phyloP scores from a whole-genome alignment of 2,329 filamentous ascomycete species.

The Didymella exigua region DNA sequence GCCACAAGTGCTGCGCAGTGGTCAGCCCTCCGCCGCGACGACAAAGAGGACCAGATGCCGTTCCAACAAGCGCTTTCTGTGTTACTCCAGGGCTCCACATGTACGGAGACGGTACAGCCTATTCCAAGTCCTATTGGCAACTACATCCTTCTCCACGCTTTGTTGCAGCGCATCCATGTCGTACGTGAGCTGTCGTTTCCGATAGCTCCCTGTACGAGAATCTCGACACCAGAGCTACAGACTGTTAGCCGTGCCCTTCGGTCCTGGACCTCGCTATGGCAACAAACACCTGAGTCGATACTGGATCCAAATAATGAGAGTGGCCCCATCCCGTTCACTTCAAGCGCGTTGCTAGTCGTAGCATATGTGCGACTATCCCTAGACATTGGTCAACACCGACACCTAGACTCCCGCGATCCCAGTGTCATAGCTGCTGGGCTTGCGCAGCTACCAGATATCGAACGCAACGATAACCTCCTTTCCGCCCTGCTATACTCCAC shows the following conservation, averaged over 20 bases:
- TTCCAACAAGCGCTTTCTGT: constrained; percentile 37
- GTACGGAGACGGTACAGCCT: constrained; percentile 27
- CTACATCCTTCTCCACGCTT: constrained; percentile 39
- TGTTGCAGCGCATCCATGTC: constrained; percentile 38
- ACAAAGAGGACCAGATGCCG: constrained; percentile 32
- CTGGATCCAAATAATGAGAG: constrained; percentile 46
- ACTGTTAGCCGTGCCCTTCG: constrained; percentile 36
- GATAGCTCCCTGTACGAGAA: constrained; percentile 23
- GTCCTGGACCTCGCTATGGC: constrained; percentile 45
- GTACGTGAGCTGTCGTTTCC: constrained; percentile 36
- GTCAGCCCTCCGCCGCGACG: constrained; percentile 30
- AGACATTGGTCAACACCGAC: constrained; percentile 53
- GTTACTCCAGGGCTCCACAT: constrained; percentile 28
- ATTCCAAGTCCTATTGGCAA: constrained; percentile 42
- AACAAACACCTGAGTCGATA: constrained; percentile 44
- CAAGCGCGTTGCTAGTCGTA: constrained; percentile 54
- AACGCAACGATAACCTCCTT: constrained; percentile 56
- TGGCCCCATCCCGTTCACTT: constrained; percentile 50
- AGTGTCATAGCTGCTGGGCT: constrained; percentile 50
- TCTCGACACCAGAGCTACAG: constrained; percentile 30
- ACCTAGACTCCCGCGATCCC: constrained; percentile 54
- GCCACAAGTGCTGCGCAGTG: constrained; percentile 36
- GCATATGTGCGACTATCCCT: constrained; percentile 57
- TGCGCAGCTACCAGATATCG: constrained; percentile 48
- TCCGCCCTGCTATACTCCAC: constrained; percentile 60